A percentile compares a stretch with the other conserved stretches of the same genome.
Conservation (phyloP, 1,284 basidiomycete genomes). For the Pascua guehoae region DNA sequence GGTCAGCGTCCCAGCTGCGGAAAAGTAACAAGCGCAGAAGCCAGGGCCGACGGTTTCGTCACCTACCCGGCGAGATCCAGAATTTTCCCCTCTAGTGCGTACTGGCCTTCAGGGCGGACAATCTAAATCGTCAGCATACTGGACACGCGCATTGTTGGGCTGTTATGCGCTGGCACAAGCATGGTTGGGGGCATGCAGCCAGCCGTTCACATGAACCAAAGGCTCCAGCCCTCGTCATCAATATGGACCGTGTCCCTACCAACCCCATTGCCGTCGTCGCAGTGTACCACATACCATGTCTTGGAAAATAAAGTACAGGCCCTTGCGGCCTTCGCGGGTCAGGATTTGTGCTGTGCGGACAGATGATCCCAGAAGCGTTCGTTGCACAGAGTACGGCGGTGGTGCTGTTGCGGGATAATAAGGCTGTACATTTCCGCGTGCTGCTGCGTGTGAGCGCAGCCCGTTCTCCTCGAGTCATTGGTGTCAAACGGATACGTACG, state of each 20-base stretch:
- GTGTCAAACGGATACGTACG: conserved; percentile 3
- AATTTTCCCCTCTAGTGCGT: conserved; percentile 18
- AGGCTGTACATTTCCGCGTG: conserved; percentile 16
- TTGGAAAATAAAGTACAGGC: conserved; percentile 19
- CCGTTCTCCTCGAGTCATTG: too few species aligned
- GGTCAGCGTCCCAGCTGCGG: background rate
- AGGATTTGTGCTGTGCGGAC: conserved; percentile 17
- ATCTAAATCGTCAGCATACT: conserved; percentile 12
- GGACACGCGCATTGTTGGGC: too few species aligned
- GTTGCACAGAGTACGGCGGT: conserved; percentile 18
- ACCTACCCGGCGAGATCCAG: conserved; percentile 20
- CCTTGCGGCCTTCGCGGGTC: conserved; percentile 14
- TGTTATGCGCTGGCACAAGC: too few species aligned
- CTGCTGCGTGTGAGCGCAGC: conserved; percentile 1
- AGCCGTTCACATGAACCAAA: too few species aligned
- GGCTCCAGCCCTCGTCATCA: too few species aligned
- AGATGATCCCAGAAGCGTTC: conserved; percentile 15
- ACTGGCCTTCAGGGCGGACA: conserved; percentile 16
- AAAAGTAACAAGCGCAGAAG: conserved; percentile 5
- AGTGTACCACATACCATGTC: conserved; percentile 14
- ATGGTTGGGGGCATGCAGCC: too few species aligned
- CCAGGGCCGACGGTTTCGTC: background rate
- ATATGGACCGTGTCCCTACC: too few species aligned
- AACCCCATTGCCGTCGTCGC: too few species aligned
- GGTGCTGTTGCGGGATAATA: conserved; percentile 20